Evolutionary conservation across 495 filamentous ascomycete species (phyloP).

Genomic region (Pyrenopolyporus hunteri): DNA sequence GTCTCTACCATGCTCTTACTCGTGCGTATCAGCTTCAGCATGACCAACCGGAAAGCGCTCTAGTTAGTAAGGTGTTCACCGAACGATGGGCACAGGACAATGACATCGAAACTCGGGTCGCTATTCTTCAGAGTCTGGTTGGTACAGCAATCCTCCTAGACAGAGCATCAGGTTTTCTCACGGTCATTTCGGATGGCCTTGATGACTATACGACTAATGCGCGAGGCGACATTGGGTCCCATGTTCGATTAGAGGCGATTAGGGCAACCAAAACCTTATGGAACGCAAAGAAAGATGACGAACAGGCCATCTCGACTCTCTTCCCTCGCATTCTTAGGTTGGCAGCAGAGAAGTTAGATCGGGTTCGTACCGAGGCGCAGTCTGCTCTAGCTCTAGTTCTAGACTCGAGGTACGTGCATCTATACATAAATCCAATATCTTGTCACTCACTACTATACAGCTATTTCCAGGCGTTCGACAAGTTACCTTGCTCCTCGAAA

Average conservation of each 20-base stretch:
- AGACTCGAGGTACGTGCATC: conserved; percentile 40
- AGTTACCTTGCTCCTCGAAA: conserved; percentile 54
- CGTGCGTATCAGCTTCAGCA: conserved; percentile 25
- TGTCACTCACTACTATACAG: conserved; percentile 29
- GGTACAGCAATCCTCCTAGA: conserved; percentile 49
- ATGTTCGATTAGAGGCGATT: conserved; percentile 79
- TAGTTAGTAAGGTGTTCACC: conserved; percentile 27
- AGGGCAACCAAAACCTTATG: conserved; percentile 60
- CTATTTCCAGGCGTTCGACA: conserved; percentile 35
- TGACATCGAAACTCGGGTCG: conserved; percentile 63
- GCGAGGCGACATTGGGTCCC: conserved; percentile 86
- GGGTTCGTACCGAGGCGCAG: conserved; percentile 74
- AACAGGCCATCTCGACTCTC: conserved; percentile 37
- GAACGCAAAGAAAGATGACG: conserved; percentile 33
- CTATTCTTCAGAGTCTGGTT: conserved; percentile 65
- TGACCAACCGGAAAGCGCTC: background rate
- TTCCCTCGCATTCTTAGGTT: conserved; percentile 66
- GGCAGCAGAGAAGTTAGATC: conserved; percentile 86
- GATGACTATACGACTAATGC: conserved; percentile 90
- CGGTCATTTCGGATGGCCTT: conserved; percentile 59
- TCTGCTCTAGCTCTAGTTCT: conserved; percentile 48
- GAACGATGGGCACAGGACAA: conserved; percentile 52
- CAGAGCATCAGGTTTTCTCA: conserved; percentile 43
- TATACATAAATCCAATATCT: background rate
- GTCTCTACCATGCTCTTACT: conserved; percentile 53